These are phyloP conservation scores for Amaranthus cruentus DNA, from an alignment of 148 eudicot species.

Conservation along the genomic window DNA sequence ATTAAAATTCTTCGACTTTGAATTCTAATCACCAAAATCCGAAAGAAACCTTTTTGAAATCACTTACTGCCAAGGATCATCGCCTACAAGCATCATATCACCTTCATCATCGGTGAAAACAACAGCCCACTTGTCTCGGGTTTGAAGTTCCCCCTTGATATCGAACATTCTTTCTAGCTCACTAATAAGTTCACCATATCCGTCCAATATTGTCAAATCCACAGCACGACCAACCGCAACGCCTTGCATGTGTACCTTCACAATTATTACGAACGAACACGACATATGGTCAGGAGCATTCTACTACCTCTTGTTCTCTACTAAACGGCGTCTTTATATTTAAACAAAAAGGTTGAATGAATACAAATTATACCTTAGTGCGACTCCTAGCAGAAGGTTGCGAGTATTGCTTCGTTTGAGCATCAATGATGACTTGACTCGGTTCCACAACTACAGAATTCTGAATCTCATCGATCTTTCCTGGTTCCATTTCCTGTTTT, in stretches of 20 bases:
- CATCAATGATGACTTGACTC: slow-evolving; percentile 27
- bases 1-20: not conserved
- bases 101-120: slow-evolving; percentile 89
- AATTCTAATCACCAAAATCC: too few relatives aligned
- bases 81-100: slow-evolving; percentile 94
- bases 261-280: not conserved
- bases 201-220: slow-evolving; percentile 54
- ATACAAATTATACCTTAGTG: slow-evolving; percentile 50
- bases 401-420: slow-evolving; percentile 31
- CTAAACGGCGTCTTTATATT: not conserved
- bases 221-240: slow-evolving; percentile 91
- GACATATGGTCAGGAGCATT: not conserved
- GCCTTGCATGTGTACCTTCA: slow-evolving; percentile 95
- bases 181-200: slow-evolving; percentile 52
- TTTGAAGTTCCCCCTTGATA: slow-evolving; percentile 67
- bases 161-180: slow-evolving; percentile 84
- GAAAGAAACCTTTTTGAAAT: too few relatives aligned
- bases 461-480: slow-evolving; percentile 24
- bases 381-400: slow-evolving; percentile 55
- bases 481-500: not conserved
- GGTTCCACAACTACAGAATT: slow-evolving; percentile 28
- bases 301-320: not conserved
- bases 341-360: not conserved
- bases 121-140: slow-evolving; percentile 60
- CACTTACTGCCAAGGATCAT: slow-evolving; percentile 93